Conservation (phyloP, 1,284 basidiomycete species). For the Afroboletus lepidellus region DNA sequence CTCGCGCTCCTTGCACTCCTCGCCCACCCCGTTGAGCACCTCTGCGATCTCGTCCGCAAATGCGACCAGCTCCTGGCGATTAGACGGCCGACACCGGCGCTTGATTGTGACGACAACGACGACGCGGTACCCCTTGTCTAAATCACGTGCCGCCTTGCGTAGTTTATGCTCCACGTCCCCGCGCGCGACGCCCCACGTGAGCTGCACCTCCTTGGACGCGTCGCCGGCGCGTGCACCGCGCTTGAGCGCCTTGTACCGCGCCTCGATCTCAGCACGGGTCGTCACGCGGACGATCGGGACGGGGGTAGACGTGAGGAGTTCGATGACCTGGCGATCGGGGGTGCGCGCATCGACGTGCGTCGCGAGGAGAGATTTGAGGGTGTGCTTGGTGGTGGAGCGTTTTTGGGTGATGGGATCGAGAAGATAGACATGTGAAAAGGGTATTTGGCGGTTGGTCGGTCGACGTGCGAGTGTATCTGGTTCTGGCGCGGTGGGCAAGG, state of each 20-base stretch:
- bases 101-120: slow-evolving; percentile 57
- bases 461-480: slow-evolving; percentile 11
- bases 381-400: slow-evolving; percentile 38
- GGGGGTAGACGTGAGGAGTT: slow-evolving; percentile 47
- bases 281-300: slow-evolving; percentile 54
- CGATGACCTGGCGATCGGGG: slow-evolving; percentile 44
- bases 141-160: slow-evolving; percentile 53
- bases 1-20: slow-evolving; percentile 51
- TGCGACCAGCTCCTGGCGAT: slow-evolving; percentile 37
- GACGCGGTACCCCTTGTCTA: slow-evolving; percentile 61
- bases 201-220: slow-evolving; percentile 67
- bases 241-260: slow-evolving; percentile 37
- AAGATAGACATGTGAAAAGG: slow-evolving; percentile 43
- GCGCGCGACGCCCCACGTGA: slow-evolving; percentile 64
- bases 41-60: slow-evolving; percentile 43
- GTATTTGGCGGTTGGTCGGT: slow-evolving; percentile 37
- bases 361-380: slow-evolving; percentile 38
- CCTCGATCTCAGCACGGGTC: slow-evolving; percentile 37
- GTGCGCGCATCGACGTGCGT: slow-evolving; percentile 14
- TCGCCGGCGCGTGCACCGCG: slow-evolving; percentile 35
- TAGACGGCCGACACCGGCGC: slow-evolving; percentile 37
- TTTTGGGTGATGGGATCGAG: slow-evolving; percentile 48
- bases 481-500: neutral
- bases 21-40: slow-evolving; percentile 44
- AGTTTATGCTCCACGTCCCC: slow-evolving; percentile 71